Evolutionary conservation across 2,329 filamentous ascomycete genomes (phyloP).

Genomic region (Neonectria sp.): DNA sequence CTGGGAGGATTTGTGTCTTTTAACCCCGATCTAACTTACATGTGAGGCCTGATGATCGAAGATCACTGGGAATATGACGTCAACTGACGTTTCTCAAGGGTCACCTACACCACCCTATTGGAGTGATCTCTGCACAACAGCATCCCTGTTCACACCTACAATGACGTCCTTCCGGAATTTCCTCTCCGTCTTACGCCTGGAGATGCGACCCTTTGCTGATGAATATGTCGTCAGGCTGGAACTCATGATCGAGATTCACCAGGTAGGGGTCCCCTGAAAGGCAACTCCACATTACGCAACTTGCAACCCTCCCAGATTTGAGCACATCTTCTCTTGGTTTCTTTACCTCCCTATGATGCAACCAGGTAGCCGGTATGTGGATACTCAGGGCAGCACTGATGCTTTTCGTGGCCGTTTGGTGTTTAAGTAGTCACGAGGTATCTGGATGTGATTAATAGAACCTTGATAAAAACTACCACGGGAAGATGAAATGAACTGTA

Average conservation of each 20-base stretch:
- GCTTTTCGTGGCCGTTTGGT: slow-evolving; percentile 11
- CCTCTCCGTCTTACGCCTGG: slow-evolving; percentile 39
- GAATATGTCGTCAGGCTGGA: slow-evolving; percentile 19
- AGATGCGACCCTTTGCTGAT: background rate
- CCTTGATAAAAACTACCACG: background rate
- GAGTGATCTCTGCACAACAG: slow-evolving; percentile 33
- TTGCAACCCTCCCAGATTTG: slow-evolving; percentile 7
- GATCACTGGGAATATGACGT: slow-evolving; percentile 43
- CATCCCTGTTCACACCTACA: slow-evolving; percentile 31
- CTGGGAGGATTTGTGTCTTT: slow-evolving; percentile 8
- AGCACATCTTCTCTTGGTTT: slow-evolving; percentile 3
- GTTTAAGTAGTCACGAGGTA: background rate
- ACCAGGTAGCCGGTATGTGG: background rate
- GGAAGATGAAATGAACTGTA: background rate
- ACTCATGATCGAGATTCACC: slow-evolving; percentile 25
- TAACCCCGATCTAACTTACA: slow-evolving; percentile 15
- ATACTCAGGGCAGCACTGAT: slow-evolving; percentile 13
- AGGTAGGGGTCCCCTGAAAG: slow-evolving; percentile 27
- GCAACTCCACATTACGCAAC: slow-evolving; percentile 12
- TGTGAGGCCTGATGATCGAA: slow-evolving; percentile 8
- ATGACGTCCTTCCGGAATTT: slow-evolving; percentile 44
- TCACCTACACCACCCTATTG: slow-evolving; percentile 30
- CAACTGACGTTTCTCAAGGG: slow-evolving; percentile 29
- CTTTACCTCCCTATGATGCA: slow-evolving; percentile 17
- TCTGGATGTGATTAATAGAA: background rate